Base-by-base conservation (phyloP, 2,329 filamentous ascomycete species). In the Elsinoe australis region DNA sequence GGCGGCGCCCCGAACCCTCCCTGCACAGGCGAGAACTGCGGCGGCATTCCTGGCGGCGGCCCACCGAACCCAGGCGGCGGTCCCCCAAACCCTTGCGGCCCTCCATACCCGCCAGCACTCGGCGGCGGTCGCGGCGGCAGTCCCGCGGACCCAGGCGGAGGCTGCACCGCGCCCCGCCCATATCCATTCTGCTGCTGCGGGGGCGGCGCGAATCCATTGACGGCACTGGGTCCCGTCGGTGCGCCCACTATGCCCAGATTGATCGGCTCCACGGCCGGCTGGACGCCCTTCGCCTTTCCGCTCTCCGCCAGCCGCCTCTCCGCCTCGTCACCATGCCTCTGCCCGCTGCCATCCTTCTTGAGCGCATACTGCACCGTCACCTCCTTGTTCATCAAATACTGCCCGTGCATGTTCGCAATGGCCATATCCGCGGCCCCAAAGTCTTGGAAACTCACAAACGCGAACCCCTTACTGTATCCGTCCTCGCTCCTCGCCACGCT, bases 331-430 rank as follows among this genome's bases (percentile, higher is more conserved):
- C 92, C 92, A 63, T 98, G 92, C 51, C 92, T 76, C 70, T 96
- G 90, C 58, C 90, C 90, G 70, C 95, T 95, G 57, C 92, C 92
- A 61, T 98, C 92, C 69, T 96, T 96, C 75, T 98, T 98, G 77
- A 95, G 96, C 31, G 92, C 92, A 66, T 96, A 98, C 67, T 96
- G 90, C 35, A 98, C 92, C 2, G 85, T 86, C 58, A 96, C 84
- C 66, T 95, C 86, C 71, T 95, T 95, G 73, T 92, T 95, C 74
- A 94, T 89, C 52, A 98, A 79, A 67, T 92, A 96, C 70, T 96
- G 89, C 45, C 87, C 87, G 64, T 95, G 85, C 84, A 98, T 89
- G 64, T 90, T 92, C 56, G 82, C 77, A 54, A 94, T 87, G 33
- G 92, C 89, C 53, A 87, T 83, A 61, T 98, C 92, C 8, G 87